Evolutionary conservation across 2,329 filamentous ascomycete genomes (phyloP), one percentile per base, ranked within the genome.

Genomic region (Clonostachys byssicola): DNA sequence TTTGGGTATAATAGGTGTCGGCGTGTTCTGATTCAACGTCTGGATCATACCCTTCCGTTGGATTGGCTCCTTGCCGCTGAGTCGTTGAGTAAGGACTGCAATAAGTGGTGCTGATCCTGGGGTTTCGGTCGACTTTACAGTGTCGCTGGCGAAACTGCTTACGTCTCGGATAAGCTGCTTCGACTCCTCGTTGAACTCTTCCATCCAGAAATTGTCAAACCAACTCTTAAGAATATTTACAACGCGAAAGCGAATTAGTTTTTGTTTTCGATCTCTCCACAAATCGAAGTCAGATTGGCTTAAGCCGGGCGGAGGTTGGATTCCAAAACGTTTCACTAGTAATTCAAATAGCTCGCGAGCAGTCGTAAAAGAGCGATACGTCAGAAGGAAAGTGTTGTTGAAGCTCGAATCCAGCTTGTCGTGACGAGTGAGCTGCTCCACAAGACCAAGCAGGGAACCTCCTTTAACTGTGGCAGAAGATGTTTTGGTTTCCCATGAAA

Each of bases 171-270:
- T 89, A 39, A 99, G 76, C 55, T 90, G 83, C 64, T 84, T 89
- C 42, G 86, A 95, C 43, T 89, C 85, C 45, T 92, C 88, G 60
- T 85, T 92, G 52, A 86, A 85, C 43, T 91, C 88, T 63, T 99
- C 94, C 91, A 97, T 96, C 94, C 94, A 99, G 66, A 94, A 97
- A 57, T 88, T 92, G 62, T 97, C 94, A 56, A 99, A 94, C 94
- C 94, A 99, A 67, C 84, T 95, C 77, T 97, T 97, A 43, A 99
- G 73, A 53, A 96, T 97, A 60, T 97, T 99, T 54, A 99, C 91
- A 3, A 99, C 92, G 40, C 94, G 85, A 72, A 99, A 95, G 35
- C 94, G 83, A 51, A 97, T 96, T 6, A 90, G 88, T 62, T 95
- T 96, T 65, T 97, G 94, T 71, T 99, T 99, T 62, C 86, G 85